Conservation (phyloP, 257 asterid species). For the Ajuga chamaepitys region DNA sequence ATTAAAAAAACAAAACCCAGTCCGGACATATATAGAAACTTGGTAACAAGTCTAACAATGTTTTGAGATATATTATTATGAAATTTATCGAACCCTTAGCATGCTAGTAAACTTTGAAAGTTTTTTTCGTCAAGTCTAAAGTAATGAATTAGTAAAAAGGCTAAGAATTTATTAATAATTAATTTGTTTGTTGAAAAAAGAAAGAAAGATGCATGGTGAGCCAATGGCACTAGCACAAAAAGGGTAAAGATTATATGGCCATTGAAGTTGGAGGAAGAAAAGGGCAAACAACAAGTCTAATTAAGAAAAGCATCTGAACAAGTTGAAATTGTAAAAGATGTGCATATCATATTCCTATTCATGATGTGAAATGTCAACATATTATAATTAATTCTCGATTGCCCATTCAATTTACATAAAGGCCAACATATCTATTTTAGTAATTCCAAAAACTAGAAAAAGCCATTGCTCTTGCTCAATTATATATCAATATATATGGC, state of each 20-base stretch:
- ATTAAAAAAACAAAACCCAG: too few relatives aligned
- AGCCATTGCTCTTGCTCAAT: conserved; percentile 8
- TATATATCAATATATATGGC: neutral
- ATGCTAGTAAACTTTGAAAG: too few relatives aligned
- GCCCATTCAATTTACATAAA: conserved; percentile 48
- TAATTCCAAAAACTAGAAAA: neutral
- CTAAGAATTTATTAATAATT: too few relatives aligned
- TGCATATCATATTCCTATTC: neutral
- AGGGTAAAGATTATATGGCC: conserved; percentile 33
- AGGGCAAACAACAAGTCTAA: neutral
- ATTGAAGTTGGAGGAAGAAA: conserved; percentile 34
- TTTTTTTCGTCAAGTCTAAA: too few relatives aligned
- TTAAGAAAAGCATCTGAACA: conserved; percentile 18
- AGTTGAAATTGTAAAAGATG: conserved; percentile 17
- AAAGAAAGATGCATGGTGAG: conserved; percentile 14
- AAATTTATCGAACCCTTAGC: too few relatives aligned
- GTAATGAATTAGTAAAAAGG: too few relatives aligned
- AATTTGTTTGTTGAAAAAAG: too few relatives aligned
- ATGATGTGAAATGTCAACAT: conserved; percentile 36
- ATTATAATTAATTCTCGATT: neutral
- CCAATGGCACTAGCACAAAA: conserved; percentile 43
- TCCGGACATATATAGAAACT: too few relatives aligned
- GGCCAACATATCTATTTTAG: conserved; percentile 24
- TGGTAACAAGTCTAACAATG: too few relatives aligned
- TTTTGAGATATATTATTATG: too few relatives aligned